A percentile compares a stretch with the other conserved stretches of the same genome.
These are phyloP conservation scores for Diplodia intermedia DNA, from an alignment of 2,329 filamentous ascomycete genomes.

Conservation along the genomic window DNA sequence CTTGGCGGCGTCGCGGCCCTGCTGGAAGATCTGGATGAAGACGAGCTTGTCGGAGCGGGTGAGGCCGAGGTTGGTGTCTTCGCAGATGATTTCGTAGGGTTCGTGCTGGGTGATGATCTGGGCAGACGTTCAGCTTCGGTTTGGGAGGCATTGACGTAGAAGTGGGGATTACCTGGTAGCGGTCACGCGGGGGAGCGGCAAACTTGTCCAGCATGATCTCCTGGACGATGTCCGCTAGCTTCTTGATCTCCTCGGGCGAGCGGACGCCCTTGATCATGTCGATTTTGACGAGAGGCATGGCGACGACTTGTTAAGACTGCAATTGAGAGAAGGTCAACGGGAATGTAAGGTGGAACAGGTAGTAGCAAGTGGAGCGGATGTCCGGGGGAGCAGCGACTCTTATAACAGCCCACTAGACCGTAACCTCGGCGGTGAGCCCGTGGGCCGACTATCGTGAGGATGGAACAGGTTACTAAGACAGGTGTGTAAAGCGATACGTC, in stretches of 20 bases:
- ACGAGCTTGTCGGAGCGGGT: constrained; percentile 40
- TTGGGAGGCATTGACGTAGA: neutral
- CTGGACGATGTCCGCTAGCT: constrained; percentile 42
- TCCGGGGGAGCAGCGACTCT: neutral
- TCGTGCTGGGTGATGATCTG: constrained; percentile 45
- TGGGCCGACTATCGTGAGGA: constrained; percentile 11
- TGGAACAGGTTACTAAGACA: neutral
- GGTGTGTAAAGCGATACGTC: constrained; percentile 2
- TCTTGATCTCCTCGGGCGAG: constrained; percentile 40
- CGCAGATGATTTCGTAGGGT: constrained; percentile 43
- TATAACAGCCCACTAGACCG: neutral
- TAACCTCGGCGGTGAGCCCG: neutral
- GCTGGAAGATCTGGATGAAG: constrained; percentile 46
- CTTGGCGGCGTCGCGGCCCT: constrained; percentile 39
- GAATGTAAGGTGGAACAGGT: neutral
- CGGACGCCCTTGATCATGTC: constrained; percentile 40
- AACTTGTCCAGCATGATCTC: constrained; percentile 41
- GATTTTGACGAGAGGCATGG: constrained; percentile 44
- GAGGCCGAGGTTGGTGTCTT: constrained; percentile 43
- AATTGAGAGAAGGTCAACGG: neutral
- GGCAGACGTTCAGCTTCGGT: too few relatives aligned
- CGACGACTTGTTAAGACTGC: neutral
- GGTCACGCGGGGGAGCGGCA: constrained; percentile 40
- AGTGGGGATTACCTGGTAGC: constrained; percentile 38
- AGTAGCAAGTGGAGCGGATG: neutral